Conservation (phyloP, 805 yeast genomes). For the Metschnikowia kunwiensis region DNA sequence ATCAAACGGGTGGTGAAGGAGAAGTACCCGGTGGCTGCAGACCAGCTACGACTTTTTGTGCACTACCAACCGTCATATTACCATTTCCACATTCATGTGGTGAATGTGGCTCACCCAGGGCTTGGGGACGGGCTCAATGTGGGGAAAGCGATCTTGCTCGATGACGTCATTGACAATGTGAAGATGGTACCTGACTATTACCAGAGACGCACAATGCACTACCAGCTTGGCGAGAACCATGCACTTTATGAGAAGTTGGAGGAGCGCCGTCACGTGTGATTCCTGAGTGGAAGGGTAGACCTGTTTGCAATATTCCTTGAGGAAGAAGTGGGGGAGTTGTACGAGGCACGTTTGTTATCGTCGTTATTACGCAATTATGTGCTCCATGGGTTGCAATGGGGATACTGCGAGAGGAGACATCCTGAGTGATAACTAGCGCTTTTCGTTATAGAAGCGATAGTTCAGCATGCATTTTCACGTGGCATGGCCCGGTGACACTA, state of each 20-base stretch:
- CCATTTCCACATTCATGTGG: conserved; percentile 91
- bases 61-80: conserved; percentile 97
- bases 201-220: conserved; percentile 54
- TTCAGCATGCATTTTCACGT: too few species aligned
- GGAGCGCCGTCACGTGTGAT: background rate
- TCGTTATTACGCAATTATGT: too few species aligned
- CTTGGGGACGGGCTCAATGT: conserved; percentile 62
- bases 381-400: too few species aligned
- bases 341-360: too few species aligned
- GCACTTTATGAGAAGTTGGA: conserved; percentile 53
- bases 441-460: too few species aligned
- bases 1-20: conserved; percentile 45
- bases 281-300: too few species aligned
- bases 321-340: too few species aligned
- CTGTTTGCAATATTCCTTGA: too few species aligned
- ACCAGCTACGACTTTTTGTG: conserved; percentile 70
- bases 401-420: too few species aligned
- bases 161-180: conserved; percentile 76
- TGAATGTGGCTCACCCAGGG: conserved; percentile 67
- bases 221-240: conserved; percentile 73
- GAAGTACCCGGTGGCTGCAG: conserved; percentile 41
- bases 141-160: conserved; percentile 81
- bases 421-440: too few species aligned
- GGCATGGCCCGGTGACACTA: too few species aligned
- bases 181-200: conserved; percentile 57